Evolutionary conservation across 2,329 filamentous ascomycete genomes (phyloP), one percentile per base, ranked within the genome.

Genomic region (Paracamarosporium sp.): DNA sequence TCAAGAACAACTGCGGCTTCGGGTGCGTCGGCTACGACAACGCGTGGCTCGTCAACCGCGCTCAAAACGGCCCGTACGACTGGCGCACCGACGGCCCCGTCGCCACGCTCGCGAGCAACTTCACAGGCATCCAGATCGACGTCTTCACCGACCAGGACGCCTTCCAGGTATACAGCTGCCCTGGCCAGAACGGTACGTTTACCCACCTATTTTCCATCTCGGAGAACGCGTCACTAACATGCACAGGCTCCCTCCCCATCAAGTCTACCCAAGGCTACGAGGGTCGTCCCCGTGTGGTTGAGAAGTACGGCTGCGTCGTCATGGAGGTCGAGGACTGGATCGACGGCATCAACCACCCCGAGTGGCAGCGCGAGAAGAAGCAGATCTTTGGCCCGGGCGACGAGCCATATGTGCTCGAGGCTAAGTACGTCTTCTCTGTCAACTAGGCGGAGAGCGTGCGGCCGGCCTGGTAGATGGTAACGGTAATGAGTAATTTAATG

Each of bases 301-400:
- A 86, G 55, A 75, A 93, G 80, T 92, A 93, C 71, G 93, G 92
- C 30, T 97, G 94, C 76, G 72, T 97, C 25, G 94, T 97, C 47
- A 85, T 97, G 76, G 94, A 97, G 80, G 91, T 95, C 12, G 87
- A 97, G 82, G 93, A 95, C 75, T 97, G 88, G 86, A 96, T 97
- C 71, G 93, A 96, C 73, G 93, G 85, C 25, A 95, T 98, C 79
- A 97, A 97, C 79, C 86, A 96, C 67, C 93, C 93, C 0, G 86
- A 92, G 76, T 97, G 94, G 94, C 87, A 87, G 57, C 86, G 93
- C 54, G 78, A 82, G 45, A 78, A 80, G 64, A 80, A 75, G 70
- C 76, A 84, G 60, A 81, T 84, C 59, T 84, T 79, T 59, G 78
- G 80, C 2, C 80, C 81, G 2, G 75, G 70, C 2, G 76, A 78